Percentiles rank a stretch among this genome's conserved stretches.
These are phyloP conservation scores for Corynespora cassiicola DNA, from an alignment of 2,329 filamentous ascomycete genomes.

Conservation along the genomic window DNA sequence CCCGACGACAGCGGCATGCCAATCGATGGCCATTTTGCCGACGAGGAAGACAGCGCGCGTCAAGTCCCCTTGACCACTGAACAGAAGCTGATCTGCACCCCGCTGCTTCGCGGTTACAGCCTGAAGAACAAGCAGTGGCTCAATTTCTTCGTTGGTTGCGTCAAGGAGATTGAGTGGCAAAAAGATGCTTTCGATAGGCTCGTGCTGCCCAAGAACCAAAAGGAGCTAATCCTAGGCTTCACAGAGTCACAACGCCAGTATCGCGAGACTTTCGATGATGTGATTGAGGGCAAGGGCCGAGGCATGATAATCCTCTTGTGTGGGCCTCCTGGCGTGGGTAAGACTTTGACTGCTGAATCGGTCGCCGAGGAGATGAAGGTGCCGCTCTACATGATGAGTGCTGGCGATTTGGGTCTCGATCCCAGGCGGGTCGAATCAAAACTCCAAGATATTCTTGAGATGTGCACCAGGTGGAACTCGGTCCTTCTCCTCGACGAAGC, in stretches of 20 bases:
- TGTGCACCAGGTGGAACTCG: constrained; percentile 58
- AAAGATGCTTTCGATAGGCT: constrained; percentile 34
- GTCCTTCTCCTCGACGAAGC: constrained; percentile 60
- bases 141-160: constrained; percentile 36
- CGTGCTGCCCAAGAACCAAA: constrained; percentile 36
- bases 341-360: constrained; percentile 52
- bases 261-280: constrained; percentile 29
- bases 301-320: constrained; percentile 60
- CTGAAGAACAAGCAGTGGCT: constrained; percentile 35
- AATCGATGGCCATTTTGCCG: constrained; percentile 43
- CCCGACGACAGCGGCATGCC: constrained; percentile 26
- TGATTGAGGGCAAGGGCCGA: constrained; percentile 56
- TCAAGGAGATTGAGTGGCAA: constrained; percentile 39
- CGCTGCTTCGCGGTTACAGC: constrained; percentile 36
- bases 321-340: constrained; percentile 61
- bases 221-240: constrained; percentile 41
- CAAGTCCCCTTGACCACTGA: constrained; percentile 26
- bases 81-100: constrained; percentile 33
- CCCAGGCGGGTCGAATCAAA: constrained; percentile 51
- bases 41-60: constrained; percentile 23
- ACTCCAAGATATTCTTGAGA: constrained; percentile 54
- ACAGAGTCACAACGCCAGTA: constrained; percentile 34
- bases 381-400: constrained; percentile 58
- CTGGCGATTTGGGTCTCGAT: constrained; percentile 57
- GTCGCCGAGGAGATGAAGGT: constrained; percentile 58